Evolutionary conservation across 2,329 filamentous ascomycete genomes (phyloP).

Genomic region (Neocucurbitaria cava): DNA sequence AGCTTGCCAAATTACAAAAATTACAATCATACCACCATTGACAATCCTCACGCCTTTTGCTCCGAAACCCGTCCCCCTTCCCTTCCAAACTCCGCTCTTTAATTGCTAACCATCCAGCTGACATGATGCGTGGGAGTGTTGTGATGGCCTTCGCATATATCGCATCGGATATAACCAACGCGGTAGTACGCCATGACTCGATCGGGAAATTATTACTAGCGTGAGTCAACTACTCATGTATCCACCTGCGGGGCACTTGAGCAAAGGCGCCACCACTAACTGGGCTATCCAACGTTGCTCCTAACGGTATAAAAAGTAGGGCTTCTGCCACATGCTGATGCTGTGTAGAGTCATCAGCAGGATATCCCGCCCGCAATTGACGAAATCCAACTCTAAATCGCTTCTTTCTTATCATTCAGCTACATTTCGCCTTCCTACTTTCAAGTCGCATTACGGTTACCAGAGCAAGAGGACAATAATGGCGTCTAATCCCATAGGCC

Average conservation of each 20-base stretch:
- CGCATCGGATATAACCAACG: not conserved
- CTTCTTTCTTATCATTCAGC: not conserved
- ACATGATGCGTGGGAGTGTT: no score
- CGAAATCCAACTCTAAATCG: not conserved
- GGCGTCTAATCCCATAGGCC: slow-evolving; percentile 59
- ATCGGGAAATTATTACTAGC: not conserved
- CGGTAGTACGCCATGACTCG: not conserved
- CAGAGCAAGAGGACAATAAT: no score
- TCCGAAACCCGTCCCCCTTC: not conserved
- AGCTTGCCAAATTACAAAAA: no score
- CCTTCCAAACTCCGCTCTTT: not conserved
- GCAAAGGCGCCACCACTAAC: no score
- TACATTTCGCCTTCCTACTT: not conserved
- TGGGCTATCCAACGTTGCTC: not conserved
- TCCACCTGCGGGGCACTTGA: no score
- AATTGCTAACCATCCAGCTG: not conserved
- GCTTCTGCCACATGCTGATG: not conserved
- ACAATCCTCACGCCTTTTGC: not conserved
- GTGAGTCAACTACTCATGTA: no score
- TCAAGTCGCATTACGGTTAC: not conserved
- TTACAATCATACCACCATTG: not conserved
- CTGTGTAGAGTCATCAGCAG: not conserved
- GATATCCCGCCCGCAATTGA: not conserved
- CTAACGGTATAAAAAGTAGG: not conserved
- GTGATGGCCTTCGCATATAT: not conserved